A percentile compares a stretch with the other conserved stretches of the same genome.
phyloP scores from a whole-genome alignment of 2,329 filamentous ascomycete species.

The Claviceps spartinae region DNA sequence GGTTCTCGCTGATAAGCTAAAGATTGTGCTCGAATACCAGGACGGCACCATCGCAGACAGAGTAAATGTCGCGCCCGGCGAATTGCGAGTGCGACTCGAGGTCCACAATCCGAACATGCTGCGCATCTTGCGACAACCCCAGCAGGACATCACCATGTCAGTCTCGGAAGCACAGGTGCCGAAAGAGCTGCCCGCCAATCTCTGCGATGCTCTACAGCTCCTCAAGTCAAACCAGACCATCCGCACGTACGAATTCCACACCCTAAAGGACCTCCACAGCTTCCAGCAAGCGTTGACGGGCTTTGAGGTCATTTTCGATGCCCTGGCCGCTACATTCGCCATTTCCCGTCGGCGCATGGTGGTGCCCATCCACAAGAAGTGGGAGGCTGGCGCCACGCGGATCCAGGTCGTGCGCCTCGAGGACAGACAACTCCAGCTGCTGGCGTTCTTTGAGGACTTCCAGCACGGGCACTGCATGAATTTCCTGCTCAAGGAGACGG shows the following conservation, averaged over 20 bases:
- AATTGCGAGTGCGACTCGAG: conserved; percentile 53
- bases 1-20: conserved; percentile 62
- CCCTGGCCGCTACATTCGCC: conserved; percentile 58
- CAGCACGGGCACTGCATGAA: conserved; percentile 79
- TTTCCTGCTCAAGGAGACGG: conserved; percentile 72
- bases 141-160: conserved; percentile 64
- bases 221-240: conserved; percentile 48
- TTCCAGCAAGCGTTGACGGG: conserved; percentile 74
- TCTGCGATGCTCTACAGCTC: conserved; percentile 50
- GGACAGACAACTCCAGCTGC: conserved; percentile 61
- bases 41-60: conserved; percentile 71
- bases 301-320: conserved; percentile 62
- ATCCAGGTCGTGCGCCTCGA: conserved; percentile 62
- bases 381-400: conserved; percentile 69
- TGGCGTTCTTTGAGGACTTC: conserved; percentile 84
- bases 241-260: conserved; percentile 57
- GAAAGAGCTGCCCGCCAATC: conserved; percentile 46
- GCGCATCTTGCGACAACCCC: conserved; percentile 56
- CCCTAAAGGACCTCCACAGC: conserved; percentile 54
- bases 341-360: conserved; percentile 80
- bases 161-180: conserved; percentile 54
- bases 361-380: conserved; percentile 87
- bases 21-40: conserved; percentile 62
- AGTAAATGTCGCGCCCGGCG: conserved; percentile 67
- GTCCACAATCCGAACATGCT: conserved; percentile 48